Base-by-base conservation (phyloP, 805 yeast genomes). In the Wickerhamomyces canadensis region DNA sequence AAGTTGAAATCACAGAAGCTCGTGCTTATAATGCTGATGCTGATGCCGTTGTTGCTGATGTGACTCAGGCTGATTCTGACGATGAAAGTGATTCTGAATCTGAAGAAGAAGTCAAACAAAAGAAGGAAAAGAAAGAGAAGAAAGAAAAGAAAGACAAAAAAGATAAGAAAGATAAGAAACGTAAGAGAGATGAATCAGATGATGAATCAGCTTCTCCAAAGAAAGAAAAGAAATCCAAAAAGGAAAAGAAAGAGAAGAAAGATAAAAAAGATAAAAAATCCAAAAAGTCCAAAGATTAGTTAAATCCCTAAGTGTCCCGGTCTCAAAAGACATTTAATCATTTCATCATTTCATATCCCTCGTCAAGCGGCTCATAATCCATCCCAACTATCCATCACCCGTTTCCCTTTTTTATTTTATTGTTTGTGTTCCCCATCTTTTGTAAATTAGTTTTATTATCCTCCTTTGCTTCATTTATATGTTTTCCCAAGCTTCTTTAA, bases 1-100 rank as follows among this genome's bases (percentile, higher is more conserved):
- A 89, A 77, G 80, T 88, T 49, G 95, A 84, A 45, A 74, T 91
- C 51, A 67, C 86, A 37, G 91, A 86, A 60, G 80, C 91, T 35
- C 74, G 82, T 62, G 84, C 91, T 40, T 93, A 93, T 69, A 93
- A 91, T 58, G 94, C 86, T 28, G 98, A 89, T 61, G 98, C 97
- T 33, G 98, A 94, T 61, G 77, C 89, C 38, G 74, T 78, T 32
- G 61, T 58, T 34, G 62, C 64, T 33, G 66, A 58, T 26, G 62
- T 45, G 28, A 47, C 52, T 19, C 49, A 49, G 55, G 67, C 60
- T 38, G 57, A 61, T 42, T 62, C 64, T 42, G 64, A 58, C 38
- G 64, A 62, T 38, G 61, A 61, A 30, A 61, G 62, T 39, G 65
- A 65, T 32, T 65, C 57, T 24, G 58, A 62, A 43, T 64, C 64